phyloP scores from a whole-genome alignment of 768 basidiomycete genomes.

The Kwoniella sp. region DNA sequence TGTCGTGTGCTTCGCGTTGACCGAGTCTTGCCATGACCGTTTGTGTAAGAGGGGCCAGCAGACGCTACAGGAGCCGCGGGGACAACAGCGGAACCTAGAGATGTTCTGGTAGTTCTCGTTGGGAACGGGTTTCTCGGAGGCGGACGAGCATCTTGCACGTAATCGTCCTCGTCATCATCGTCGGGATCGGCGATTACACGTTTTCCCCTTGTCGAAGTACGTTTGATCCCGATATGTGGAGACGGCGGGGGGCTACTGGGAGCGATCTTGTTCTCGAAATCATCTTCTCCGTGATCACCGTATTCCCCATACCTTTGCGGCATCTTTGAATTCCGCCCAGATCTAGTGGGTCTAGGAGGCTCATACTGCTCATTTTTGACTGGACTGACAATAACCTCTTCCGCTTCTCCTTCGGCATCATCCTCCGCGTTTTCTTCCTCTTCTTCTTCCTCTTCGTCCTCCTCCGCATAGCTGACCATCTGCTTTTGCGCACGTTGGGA shows the following conservation, averaged over 20 bases:
- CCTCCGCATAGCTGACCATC: slow-evolving; percentile 13
- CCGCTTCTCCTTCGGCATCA: slow-evolving; percentile 15
- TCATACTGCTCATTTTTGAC: neutral
- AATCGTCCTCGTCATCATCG: slow-evolving; percentile 20
- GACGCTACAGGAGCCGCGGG: neutral
- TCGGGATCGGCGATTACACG: slow-evolving; percentile 8
- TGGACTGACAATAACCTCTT: neutral
- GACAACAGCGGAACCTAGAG: slow-evolving; percentile 11
- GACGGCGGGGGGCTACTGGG: slow-evolving; percentile 13
- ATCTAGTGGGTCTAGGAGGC: slow-evolving; percentile 2
- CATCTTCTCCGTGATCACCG: slow-evolving; percentile 13
- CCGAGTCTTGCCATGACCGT: slow-evolving; percentile 12
- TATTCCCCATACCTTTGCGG: slow-evolving; percentile 6
- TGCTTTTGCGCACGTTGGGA: slow-evolving; percentile 16
- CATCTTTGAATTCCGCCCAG: slow-evolving; percentile 5
- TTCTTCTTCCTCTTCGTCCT: slow-evolving; percentile 24
- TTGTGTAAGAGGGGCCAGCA: slow-evolving; percentile 18
- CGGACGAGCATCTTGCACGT: neutral
- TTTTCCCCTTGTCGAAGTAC: slow-evolving; percentile 4
- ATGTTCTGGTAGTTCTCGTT: slow-evolving; percentile 19
- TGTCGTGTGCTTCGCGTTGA: neutral
- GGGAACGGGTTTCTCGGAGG: slow-evolving; percentile 39
- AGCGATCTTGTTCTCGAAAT: slow-evolving; percentile 27
- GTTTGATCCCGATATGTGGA: neutral
- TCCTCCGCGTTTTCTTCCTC: slow-evolving; percentile 25